Evolutionary conservation across 768 basidiomycete species (phyloP), one percentile per base, ranked within the genome.

Genomic region (Tulasnella sp.): DNA sequence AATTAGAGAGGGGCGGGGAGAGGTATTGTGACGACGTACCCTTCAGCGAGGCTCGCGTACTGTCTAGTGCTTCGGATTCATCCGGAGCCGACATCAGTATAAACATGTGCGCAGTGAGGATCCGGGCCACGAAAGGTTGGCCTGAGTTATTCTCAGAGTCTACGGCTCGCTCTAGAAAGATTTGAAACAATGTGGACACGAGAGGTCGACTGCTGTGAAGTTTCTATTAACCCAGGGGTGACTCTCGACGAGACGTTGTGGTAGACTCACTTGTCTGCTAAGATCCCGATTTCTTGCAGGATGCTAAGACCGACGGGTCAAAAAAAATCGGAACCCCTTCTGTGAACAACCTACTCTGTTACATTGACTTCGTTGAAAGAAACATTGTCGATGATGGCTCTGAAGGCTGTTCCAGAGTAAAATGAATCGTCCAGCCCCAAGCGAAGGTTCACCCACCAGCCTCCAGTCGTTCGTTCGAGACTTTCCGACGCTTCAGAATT

Each of bases 321-420:
- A n/a, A n/a, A n/a, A n/a, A n/a, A n/a, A n/a, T n/a, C n/a, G n/a
- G n/a, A n/a, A n/a, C n/a, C n/a, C n/a, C n/a, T n/a, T n/a, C n/a
- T n/a, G n/a, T 22, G 20, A 58, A 24, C 18, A 28, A 41, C 90
- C 83, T 85, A 96, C 94, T 94, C 93, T 82, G 93, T 91, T 83
- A 96, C 89, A 85, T 89, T 91, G 76, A 86, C 86, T 85, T 96
- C 95, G 81, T 90, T 89, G 86, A 92, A 90, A 75, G 88, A 86
- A 90, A 94, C 92, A 88, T 93, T 90, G 87, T 94, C 91, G 81
- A 96, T 90, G 84, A 96, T 92, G 81, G 92, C 90, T 84, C 90
- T 90, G 87, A 94, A 92, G 64, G 91, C 95, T 96, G 85, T 82
- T 84, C 83, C 83, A 81, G 81, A 82, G 81, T 84, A 80, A 80